A percentile compares a stretch with the other conserved stretches of the same genome.
Evolutionary conservation across 1,284 basidiomycete genomes (phyloP).

Genomic region (Ustilago hordei): DNA sequence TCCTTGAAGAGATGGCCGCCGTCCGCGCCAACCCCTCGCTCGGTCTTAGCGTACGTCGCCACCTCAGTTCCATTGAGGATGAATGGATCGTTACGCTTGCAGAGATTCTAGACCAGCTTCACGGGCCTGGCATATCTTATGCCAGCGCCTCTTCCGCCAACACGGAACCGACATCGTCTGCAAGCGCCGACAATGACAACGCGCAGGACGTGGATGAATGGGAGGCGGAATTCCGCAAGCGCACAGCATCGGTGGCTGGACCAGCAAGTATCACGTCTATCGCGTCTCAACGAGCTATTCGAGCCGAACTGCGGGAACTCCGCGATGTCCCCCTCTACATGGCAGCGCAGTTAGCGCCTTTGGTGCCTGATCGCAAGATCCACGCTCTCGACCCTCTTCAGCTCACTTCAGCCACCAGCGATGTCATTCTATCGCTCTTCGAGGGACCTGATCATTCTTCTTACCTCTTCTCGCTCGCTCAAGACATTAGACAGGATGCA

Average conservation of each 20-base stretch:
- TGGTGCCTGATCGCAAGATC: slow-evolving; percentile 51
- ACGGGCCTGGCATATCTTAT: slow-evolving; percentile 13
- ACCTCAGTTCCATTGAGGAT: slow-evolving; percentile 43
- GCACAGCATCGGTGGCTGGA: slow-evolving; percentile 31
- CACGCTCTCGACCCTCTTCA: slow-evolving; percentile 41
- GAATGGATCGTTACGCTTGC: slow-evolving; percentile 61
- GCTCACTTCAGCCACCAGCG: slow-evolving; percentile 42
- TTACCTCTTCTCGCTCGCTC: slow-evolving; percentile 30
- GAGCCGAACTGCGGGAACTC: slow-evolving; percentile 24
- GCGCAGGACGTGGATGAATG: slow-evolving; percentile 46
- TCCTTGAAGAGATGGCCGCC: slow-evolving; percentile 50
- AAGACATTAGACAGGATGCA: slow-evolving; percentile 18
- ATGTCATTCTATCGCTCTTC: slow-evolving; percentile 52
- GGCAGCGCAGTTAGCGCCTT: slow-evolving; percentile 50
- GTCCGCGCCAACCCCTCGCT: slow-evolving; percentile 40
- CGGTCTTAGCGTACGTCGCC: slow-evolving; percentile 43
- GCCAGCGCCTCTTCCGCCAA: not conserved
- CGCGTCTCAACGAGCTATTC: slow-evolving; percentile 21
- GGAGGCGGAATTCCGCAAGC: slow-evolving; percentile 57
- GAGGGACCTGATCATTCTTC: slow-evolving; percentile 28
- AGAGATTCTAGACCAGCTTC: slow-evolving; percentile 51
- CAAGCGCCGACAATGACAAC: not conserved
- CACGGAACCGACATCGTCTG: not conserved
- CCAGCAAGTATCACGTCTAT: slow-evolving; percentile 41
- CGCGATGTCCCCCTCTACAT: slow-evolving; percentile 53